Percentiles rank a stretch among this genome's conserved stretches.
phyloP scores from a whole-genome alignment of 306 rosid genomes.

The Luffa acutangula region DNA sequence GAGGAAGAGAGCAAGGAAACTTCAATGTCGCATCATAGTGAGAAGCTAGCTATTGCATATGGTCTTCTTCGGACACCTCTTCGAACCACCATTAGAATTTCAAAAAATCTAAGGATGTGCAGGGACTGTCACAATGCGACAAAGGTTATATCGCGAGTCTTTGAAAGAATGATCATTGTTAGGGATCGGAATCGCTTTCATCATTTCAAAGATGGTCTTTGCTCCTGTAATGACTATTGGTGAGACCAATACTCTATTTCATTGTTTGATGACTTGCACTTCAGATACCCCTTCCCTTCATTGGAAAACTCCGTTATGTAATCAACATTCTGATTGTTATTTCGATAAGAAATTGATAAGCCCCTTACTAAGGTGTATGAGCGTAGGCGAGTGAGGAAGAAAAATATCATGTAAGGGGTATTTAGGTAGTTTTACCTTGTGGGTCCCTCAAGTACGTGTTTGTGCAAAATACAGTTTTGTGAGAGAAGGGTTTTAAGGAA shows the following conservation, averaged over 20 bases:
- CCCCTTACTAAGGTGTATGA: too few species aligned
- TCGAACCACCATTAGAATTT: conserved; percentile 40
- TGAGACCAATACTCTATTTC: conserved; percentile 5
- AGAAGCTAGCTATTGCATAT: conserved; percentile 59
- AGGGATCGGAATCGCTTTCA: conserved; percentile 52
- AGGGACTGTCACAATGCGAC: conserved; percentile 51
- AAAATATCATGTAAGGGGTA: too few species aligned
- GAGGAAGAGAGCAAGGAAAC: conserved; percentile 43
- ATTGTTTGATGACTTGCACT: not conserved
- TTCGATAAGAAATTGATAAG: not conserved
- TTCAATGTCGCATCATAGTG: conserved; percentile 53
- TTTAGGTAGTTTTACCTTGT: too few species aligned
- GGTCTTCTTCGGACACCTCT: conserved; percentile 40
- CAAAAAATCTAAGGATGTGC: conserved; percentile 46
- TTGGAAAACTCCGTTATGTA: too few species aligned
- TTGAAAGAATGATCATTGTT: conserved; percentile 37
- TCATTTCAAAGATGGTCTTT: conserved; percentile 47
- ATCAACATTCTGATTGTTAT: not conserved
- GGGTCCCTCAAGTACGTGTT: too few species aligned
- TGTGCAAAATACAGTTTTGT: too few species aligned
- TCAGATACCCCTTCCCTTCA: too few species aligned
- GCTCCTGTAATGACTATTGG: conserved; percentile 65
- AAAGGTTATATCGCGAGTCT: conserved; percentile 39
- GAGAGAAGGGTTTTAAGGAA: too few species aligned
- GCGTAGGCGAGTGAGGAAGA: too few species aligned